These are phyloP conservation scores for Lepidium aucheri DNA, from an alignment of 345 rosid species.

Conservation along the genomic window DNA sequence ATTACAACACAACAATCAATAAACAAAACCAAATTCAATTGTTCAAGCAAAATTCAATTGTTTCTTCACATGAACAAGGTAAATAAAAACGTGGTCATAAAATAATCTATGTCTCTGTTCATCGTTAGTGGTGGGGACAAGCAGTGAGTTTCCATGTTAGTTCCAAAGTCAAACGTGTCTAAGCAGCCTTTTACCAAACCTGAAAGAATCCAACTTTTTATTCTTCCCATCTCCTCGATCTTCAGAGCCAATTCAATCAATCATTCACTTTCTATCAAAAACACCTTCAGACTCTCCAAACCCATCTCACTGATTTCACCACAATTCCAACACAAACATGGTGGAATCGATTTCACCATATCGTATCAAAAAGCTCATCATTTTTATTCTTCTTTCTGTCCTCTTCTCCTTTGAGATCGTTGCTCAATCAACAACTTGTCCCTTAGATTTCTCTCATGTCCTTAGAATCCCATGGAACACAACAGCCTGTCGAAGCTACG, in stretches of 20 bases:
- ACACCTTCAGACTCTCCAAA: neutral
- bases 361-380: too few species aligned
- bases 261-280: neutral
- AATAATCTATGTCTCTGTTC: too few species aligned
- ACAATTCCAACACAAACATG: neutral
- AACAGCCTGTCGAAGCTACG: conserved; percentile 34
- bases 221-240: conserved; percentile 6
- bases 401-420: neutral
- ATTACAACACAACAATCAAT: conserved; percentile 6
- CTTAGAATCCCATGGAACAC: conserved; percentile 62
- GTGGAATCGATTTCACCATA: neutral
- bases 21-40: neutral
- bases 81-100: too few species aligned
- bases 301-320: neutral
- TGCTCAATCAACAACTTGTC: conserved; percentile 37
- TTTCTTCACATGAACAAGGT: too few species aligned
- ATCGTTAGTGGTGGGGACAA: too few species aligned
- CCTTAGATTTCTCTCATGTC: conserved; percentile 56
- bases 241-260: conserved; percentile 12
- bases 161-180: conserved; percentile 16
- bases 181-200: conserved; percentile 22
- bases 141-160: conserved; percentile 5
- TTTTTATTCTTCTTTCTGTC: neutral
- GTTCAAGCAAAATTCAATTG: neutral
- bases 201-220: conserved; percentile 11